phyloP scores from a whole-genome alignment of 208 protist genomes.

The Strigomonas galati region DNA sequence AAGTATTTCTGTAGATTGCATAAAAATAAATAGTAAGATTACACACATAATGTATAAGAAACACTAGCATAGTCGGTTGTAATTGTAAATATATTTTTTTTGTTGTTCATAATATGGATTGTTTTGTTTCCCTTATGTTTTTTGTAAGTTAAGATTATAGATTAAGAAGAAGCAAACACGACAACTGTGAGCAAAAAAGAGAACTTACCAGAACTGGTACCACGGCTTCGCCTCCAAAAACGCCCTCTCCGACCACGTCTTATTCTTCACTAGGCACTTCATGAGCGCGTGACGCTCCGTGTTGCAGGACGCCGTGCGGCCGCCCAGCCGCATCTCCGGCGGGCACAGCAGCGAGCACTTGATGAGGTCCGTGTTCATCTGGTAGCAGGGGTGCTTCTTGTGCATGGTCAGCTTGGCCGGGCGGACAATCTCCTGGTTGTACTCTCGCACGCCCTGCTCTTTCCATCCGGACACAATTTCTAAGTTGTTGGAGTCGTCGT shows the following conservation, averaged over 20 bases:
- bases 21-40: constrained; percentile 1
- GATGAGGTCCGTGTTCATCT: constrained; percentile 43
- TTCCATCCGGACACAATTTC: constrained; percentile 75
- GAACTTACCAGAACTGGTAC: constrained; percentile 46
- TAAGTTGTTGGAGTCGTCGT: constrained; percentile 45
- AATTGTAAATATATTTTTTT: constrained; percentile 1
- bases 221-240: constrained; percentile 14
- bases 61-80: background rate
- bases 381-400: constrained; percentile 50
- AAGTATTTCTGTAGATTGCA: no score
- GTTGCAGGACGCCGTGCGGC: constrained; percentile 65
- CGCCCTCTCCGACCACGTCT: constrained; percentile 38
- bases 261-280: constrained; percentile 69
- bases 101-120: background rate
- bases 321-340: constrained; percentile 68
- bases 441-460: constrained; percentile 61
- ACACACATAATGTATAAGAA: constrained; percentile 7
- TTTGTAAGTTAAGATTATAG: background rate
- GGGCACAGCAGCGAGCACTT: constrained; percentile 57
- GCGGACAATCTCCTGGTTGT: constrained; percentile 63
- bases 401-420: constrained; percentile 37
- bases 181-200: background rate
- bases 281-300: constrained; percentile 55
- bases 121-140: constrained; percentile 4
- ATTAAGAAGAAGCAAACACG: background rate